phyloP scores from a whole-genome alignment of 73 alveolate genomes.

The Diophrys appendiculata region DNA sequence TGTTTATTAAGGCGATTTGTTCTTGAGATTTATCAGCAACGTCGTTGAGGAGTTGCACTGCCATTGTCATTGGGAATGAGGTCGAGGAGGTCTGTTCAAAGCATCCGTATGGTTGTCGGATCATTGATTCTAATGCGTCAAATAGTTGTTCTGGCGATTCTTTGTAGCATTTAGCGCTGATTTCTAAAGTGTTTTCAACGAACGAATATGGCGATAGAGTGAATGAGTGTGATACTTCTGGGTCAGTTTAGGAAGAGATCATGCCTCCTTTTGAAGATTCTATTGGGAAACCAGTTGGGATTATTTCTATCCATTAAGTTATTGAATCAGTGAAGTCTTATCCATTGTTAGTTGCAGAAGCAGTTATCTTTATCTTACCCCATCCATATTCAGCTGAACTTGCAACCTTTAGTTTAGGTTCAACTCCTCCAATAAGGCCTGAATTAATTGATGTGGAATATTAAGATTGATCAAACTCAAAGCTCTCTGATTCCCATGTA shows the following conservation, averaged over 20 bases:
- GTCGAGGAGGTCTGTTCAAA: conserved; percentile 62
- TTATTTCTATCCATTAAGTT: neutral
- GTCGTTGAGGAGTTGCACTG: conserved; percentile 30
- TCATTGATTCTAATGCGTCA: conserved; percentile 49
- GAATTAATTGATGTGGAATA: too few relatives aligned
- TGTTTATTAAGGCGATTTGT: conserved; percentile 21
- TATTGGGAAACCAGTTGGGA: conserved; percentile 30
- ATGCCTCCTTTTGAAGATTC: conserved; percentile 1
- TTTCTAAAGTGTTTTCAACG: conserved; percentile 7
- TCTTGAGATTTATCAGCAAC: conserved; percentile 12
- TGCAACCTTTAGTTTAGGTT: too few relatives aligned
- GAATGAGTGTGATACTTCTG: neutral
- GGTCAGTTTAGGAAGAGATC: neutral
- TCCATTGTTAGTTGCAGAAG: too few relatives aligned
- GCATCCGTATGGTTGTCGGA: conserved; percentile 63
- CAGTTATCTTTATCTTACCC: too few relatives aligned
- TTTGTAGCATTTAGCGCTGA: conserved; percentile 29
- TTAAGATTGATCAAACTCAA: too few relatives aligned
- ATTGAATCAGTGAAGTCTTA: too few relatives aligned
- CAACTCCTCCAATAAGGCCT: too few relatives aligned
- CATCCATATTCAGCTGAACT: too few relatives aligned
- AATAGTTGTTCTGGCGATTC: conserved; percentile 9
- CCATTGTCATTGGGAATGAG: conserved; percentile 66
- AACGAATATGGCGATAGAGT: conserved; percentile 22
- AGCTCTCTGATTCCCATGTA: too few relatives aligned